Base-by-base conservation (phyloP, 2,329 filamentous ascomycete genomes). In the Neonectria sp. region DNA sequence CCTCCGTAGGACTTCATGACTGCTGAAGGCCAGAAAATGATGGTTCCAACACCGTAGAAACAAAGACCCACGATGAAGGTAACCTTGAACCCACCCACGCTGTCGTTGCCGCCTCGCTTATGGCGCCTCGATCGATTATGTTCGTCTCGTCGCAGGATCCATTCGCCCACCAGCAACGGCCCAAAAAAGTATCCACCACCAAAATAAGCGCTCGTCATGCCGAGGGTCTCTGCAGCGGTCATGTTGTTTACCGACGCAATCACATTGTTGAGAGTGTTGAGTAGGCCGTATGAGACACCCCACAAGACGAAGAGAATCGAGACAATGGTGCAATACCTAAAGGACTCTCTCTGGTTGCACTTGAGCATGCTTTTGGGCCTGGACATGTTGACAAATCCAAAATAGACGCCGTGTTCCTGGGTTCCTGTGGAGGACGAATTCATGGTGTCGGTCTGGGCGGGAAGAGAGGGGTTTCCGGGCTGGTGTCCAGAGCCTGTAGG, bases 281-380 rank as follows among this genome's bases (percentile, higher is more conserved):
- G 84, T 2, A 97, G 86, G 0, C 95, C 95, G 73, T 97, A 97
- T 0, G 94, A 95, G 65, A 97, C 92, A 0, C 95, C 95, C 95
- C 94, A 97, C 3, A 97, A 83, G 70, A 97, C 90, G 81, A 97
- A 97, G 0, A 97, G 84, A 7, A 95, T 87, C 1, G 93, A 93
- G 25, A 97, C 94, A 69, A 94, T 85, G 17, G 88, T 86, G 75
- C 93, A 91, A 70, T 94, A 93, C 70, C 90, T 92, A 71, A 93
- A 82, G 0, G 91, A 93, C 69, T 95, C 92, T 12, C 81, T 78
- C 2, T 85, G 85, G 1, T 88, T 89, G 63, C 90, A 88, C 25
- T 89, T 84, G 8, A 94, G 87, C 84, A 95, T 90, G 75, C 90
- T 92, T 79, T 93, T 93, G 3, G 90, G 90, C 69, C 84, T 83